Evolutionary conservation across 495 filamentous ascomycete genomes (phyloP).

Genomic region (Choiromyces venosus): DNA sequence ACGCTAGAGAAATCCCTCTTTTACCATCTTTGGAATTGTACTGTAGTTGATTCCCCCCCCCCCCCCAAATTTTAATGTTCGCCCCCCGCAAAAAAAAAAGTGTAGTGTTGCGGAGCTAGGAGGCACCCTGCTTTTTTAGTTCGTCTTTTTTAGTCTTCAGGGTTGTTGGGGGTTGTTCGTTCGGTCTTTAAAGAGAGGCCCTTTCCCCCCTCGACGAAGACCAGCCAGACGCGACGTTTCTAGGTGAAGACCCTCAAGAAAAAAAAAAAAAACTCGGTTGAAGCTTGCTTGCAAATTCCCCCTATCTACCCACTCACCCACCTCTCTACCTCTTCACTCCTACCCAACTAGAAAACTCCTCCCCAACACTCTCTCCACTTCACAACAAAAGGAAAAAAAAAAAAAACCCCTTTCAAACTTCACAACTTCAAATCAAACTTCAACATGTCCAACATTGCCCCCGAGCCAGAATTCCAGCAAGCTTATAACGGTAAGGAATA

Average conservation of each 20-base stretch:
- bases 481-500: slow-evolving; percentile 80
- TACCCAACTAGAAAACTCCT: not conserved
- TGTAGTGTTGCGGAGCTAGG: not conserved
- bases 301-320: not conserved
- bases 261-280: not conserved
- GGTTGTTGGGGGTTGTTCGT: not conserved
- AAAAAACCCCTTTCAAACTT: not conserved
- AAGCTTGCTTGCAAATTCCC: not conserved
- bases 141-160: not conserved
- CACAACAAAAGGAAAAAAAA: not conserved
- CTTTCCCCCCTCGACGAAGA: not conserved
- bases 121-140: not conserved
- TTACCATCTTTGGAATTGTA: slow-evolving; percentile 5
- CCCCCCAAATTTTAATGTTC: not conserved
- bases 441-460: slow-evolving; percentile 75
- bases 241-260: not conserved
- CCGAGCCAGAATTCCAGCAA: slow-evolving; percentile 97
- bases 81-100: too few relatives aligned
- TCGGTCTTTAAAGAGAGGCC: not conserved
- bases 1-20: slow-evolving; percentile 33
- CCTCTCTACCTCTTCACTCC: slow-evolving; percentile 1
- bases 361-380: not conserved
- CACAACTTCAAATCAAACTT: not conserved
- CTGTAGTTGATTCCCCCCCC: not conserved
- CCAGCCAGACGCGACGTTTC: not conserved